Base-by-base conservation (phyloP, 345 rosid genomes). In the Euphorbia tirucalli region DNA sequence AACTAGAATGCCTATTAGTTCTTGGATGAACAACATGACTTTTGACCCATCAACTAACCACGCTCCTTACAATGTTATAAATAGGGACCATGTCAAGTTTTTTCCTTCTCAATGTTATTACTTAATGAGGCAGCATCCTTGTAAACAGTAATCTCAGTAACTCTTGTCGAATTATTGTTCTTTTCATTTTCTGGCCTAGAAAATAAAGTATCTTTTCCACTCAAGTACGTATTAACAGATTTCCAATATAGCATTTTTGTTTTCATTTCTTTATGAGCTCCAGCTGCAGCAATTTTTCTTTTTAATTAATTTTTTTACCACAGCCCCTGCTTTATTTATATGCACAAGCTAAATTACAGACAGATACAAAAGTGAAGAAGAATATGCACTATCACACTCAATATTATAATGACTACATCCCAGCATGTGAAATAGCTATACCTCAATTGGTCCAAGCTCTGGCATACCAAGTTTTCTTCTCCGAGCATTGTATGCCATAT, bases 401-500 rank as follows among this genome's bases (percentile, higher is more conserved):
- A 24, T 41, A 24, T 15, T 15, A 22, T 43, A 13, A 41, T 15
- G 21, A 14, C 21, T 3, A 19, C 55, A 14, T 21, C 18, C 54
- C 54, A 43, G 5, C 43, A n/a, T 22, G 27, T 44, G 11, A 59
- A 18, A n/a, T 27, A 25, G n/a, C 31, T 25, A 46, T 65, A 91
- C 99, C 96, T 90, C 90, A 61, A 95, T 80, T 7, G 99, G 96
- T 68, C 91, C 87, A 79, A 90, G 92, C 91, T 93, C 98, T 1
- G 91, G 93, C 75, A 86, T 66, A 28, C 89, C 89, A 32, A 89
- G 92, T 74, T 89, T 88, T 78, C 85, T 85, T 76, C 82, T 86
- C 9, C 92, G 88, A 73, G 98, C 97, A 89, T 95, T 95, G 56
- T 86, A 93, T 10, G 98, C 99, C 99, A 93, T 93, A 50, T 88